Evolutionary conservation across 495 filamentous ascomycete species (phyloP).

Genomic region (Podospora conica): DNA sequence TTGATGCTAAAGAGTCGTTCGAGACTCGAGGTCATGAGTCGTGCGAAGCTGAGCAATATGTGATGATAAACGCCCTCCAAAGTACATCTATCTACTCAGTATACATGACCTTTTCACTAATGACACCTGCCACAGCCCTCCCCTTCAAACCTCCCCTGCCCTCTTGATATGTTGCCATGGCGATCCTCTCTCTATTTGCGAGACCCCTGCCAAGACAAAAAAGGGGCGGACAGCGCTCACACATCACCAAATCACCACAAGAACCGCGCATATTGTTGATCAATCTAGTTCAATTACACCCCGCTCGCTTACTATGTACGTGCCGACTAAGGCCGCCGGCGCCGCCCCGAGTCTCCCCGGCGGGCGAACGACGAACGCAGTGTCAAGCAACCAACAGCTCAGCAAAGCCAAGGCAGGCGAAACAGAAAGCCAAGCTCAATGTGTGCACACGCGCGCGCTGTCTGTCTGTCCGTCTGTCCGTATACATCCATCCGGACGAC

Average conservation of each 20-base stretch:
- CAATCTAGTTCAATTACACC: background rate
- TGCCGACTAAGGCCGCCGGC: too few relatives aligned
- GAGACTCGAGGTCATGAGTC: background rate
- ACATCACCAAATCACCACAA: background rate
- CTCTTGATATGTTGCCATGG: background rate
- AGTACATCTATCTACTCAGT: too few relatives aligned
- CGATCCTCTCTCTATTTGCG: background rate
- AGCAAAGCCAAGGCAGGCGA: background rate
- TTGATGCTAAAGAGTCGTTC: too few relatives aligned
- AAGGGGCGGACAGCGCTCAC: background rate
- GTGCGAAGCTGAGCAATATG: too few relatives aligned
- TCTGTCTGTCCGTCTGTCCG: too few relatives aligned
- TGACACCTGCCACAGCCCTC: too few relatives aligned
- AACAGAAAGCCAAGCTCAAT: background rate
- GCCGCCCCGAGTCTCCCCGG: background rate
- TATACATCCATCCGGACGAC: background rate
- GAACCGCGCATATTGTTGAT: background rate
- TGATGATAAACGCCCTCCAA: too few relatives aligned
- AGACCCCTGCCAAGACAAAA: background rate
- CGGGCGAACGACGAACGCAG: too few relatives aligned
- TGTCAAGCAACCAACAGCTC: background rate
- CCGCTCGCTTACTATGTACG: background rate
- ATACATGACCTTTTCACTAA: too few relatives aligned
- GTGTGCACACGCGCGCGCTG: background rate
- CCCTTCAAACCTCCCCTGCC: too few relatives aligned